Percentiles rank a stretch among this genome's conserved stretches.
Evolutionary conservation across 2,329 filamentous ascomycete genomes (phyloP).

Genomic region (Claviceps paspali): DNA sequence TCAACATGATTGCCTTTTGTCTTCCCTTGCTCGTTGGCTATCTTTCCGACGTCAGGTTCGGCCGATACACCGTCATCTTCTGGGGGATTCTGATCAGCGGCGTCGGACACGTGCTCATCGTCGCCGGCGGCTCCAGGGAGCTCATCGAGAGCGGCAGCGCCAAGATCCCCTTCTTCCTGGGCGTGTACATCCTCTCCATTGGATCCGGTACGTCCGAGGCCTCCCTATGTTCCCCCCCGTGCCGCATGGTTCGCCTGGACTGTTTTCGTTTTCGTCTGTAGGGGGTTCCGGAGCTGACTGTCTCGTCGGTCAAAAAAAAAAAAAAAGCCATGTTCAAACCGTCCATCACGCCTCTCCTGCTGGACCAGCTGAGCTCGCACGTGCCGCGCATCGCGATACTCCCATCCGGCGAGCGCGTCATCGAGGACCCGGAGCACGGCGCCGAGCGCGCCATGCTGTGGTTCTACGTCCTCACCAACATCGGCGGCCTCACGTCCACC

Average conservation of each 20-base stretch:
- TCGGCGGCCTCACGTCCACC: slow-evolving; percentile 36
- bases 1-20: slow-evolving; percentile 40
- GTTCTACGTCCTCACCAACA: slow-evolving; percentile 40
- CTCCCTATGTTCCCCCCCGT: too few relatives aligned
- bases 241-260: too few relatives aligned
- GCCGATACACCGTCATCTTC: slow-evolving; percentile 58
- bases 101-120: slow-evolving; percentile 52
- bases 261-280: neutral
- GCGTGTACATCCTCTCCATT: slow-evolving; percentile 35
- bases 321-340: slow-evolving; percentile 53
- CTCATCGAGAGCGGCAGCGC: slow-evolving; percentile 29
- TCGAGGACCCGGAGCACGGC: slow-evolving; percentile 52
- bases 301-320: too few relatives aligned
- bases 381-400: slow-evolving; percentile 22
- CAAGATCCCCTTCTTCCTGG: slow-evolving; percentile 44
- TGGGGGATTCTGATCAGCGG: slow-evolving; percentile 53
- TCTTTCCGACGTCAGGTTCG: slow-evolving; percentile 52
- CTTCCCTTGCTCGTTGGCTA: slow-evolving; percentile 40
- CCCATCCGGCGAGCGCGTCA: slow-evolving; percentile 44
- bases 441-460: slow-evolving; percentile 52
- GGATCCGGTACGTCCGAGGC: slow-evolving; percentile 50
- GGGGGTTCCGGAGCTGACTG: too few relatives aligned
- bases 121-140: slow-evolving; percentile 37
- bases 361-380: slow-evolving; percentile 47
- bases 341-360: slow-evolving; percentile 53